Percentiles rank a stretch among this genome's conserved stretches.
These are phyloP conservation scores for Gracilaria vermiculophylla DNA, from an alignment of 23 red algal genomes.

Conservation along the genomic window DNA sequence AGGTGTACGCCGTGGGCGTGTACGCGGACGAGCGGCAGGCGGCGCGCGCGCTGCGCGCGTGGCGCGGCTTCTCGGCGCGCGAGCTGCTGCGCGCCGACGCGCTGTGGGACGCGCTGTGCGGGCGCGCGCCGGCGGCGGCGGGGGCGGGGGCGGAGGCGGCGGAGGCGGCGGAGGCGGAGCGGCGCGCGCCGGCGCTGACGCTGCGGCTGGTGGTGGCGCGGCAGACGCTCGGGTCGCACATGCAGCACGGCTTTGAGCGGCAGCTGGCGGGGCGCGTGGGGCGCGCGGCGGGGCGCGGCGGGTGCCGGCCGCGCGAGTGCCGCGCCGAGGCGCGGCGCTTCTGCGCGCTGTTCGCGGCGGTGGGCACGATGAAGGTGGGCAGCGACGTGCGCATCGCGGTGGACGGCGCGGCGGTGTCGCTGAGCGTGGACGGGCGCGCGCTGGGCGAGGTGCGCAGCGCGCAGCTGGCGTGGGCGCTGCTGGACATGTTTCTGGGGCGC, in stretches of 20 bases:
- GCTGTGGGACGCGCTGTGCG: conserved; percentile 32
- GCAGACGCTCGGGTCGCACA: conserved; percentile 68
- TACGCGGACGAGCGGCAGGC: conserved; percentile 43
- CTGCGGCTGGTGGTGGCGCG: conserved; percentile 83
- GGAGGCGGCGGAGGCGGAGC: background rate
- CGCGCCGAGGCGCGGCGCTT: conserved; percentile 44
- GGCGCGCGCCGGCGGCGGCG: background rate
- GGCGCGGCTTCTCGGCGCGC: conserved; percentile 4
- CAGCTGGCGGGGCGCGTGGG: conserved; percentile 54
- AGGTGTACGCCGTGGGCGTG: conserved; percentile 84
- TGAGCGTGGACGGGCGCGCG: conserved; percentile 39
- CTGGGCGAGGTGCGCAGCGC: conserved; percentile 49
- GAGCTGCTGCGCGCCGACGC: conserved; percentile 17
- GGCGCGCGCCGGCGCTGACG: background rate
- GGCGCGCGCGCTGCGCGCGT: background rate
- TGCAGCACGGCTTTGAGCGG: conserved; percentile 87
- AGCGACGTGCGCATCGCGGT: conserved; percentile 59
- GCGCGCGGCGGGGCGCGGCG: conserved; percentile 43
- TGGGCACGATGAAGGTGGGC: conserved; percentile 66
- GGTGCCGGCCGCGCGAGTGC: conserved; percentile 56
- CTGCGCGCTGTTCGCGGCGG: conserved; percentile 25
- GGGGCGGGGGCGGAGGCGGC: conserved; percentile 70
- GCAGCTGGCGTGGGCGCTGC: conserved; percentile 58
- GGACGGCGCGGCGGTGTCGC: conserved; percentile 28
- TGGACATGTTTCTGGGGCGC: conserved; percentile 85